Conservation (phyloP, 495 filamentous ascomycete species). For the Aspergillus incahuasiensis region DNA sequence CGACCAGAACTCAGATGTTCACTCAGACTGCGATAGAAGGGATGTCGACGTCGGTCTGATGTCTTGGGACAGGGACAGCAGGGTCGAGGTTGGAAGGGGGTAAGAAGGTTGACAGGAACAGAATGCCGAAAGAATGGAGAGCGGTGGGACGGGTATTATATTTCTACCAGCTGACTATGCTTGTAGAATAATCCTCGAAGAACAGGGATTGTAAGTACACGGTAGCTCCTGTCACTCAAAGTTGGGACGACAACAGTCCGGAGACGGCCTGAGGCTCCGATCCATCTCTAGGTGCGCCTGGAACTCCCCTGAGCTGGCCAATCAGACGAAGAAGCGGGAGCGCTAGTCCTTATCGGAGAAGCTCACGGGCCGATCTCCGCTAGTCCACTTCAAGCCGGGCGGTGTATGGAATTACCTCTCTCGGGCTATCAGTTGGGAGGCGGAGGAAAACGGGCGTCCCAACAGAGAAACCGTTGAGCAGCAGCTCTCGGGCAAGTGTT, state of each 20-base stretch:
- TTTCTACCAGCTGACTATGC: constrained; percentile 7
- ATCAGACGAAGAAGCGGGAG: constrained; percentile 1
- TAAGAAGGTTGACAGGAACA: constrained; percentile 14
- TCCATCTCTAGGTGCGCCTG: neutral
- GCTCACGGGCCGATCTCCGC: neutral
- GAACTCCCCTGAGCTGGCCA: neutral
- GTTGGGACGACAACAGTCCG: neutral
- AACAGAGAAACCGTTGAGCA: constrained; percentile 14
- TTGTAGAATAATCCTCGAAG: neutral
- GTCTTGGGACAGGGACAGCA: neutral
- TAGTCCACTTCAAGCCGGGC: constrained; percentile 16
- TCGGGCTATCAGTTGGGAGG: constrained; percentile 17
- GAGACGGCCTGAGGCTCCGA: constrained; percentile 11
- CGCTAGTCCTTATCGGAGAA: constrained; percentile 12
- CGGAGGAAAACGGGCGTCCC: constrained; percentile 22
- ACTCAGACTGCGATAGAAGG: neutral
- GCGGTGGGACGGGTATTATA: constrained; percentile 11
- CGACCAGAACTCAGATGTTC: constrained; percentile 9
- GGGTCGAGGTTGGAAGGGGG: constrained; percentile 5
- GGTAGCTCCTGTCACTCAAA: constrained; percentile 11
- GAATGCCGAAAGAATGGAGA: constrained; percentile 10
- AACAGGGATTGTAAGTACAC: constrained; percentile 9
- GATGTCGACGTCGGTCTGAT: neutral
- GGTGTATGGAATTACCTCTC: constrained; percentile 11
- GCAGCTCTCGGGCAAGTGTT: neutral